Percentiles rank a stretch among this genome's conserved stretches.
phyloP scores from a whole-genome alignment of 2,329 filamentous ascomycete species.

The Colletotrichum ledebouriae region DNA sequence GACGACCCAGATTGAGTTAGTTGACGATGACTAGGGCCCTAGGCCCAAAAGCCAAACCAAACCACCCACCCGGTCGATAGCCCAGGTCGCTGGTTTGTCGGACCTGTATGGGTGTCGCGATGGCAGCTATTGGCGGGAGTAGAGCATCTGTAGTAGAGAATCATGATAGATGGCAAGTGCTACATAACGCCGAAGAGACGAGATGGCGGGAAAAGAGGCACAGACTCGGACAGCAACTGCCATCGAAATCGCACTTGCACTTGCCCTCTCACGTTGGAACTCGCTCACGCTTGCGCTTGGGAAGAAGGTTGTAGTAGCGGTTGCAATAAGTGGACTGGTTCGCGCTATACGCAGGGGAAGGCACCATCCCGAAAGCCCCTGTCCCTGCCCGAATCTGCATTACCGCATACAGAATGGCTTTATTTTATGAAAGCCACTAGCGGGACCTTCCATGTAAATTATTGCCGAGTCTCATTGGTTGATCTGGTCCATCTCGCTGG shows the following conservation, averaged over 20 bases:
- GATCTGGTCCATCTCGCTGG: conserved; percentile 12
- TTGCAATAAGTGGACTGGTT: conserved; percentile 31
- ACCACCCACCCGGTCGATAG: conserved; percentile 8
- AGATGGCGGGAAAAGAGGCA: too few relatives aligned
- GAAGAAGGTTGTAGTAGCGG: conserved; percentile 43
- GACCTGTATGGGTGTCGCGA: background rate
- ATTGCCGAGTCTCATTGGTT: conserved; percentile 19
- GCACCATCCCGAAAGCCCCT: background rate
- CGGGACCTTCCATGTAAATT: conserved; percentile 22
- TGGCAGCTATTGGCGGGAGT: conserved; percentile 15
- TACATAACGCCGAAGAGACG: too few relatives aligned
- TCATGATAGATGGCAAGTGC: background rate
- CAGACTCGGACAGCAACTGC: too few relatives aligned
- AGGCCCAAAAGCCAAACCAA: conserved; percentile 6
- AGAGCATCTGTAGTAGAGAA: background rate
- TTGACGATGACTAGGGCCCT: background rate
- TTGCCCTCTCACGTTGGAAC: background rate
- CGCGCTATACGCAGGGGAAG: conserved; percentile 13
- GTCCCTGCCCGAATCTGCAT: conserved; percentile 16
- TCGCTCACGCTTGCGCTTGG: conserved; percentile 5
- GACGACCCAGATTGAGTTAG: conserved; percentile 2
- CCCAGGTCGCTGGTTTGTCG: too few relatives aligned
- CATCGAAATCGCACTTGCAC: background rate
- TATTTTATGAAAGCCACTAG: conserved; percentile 26
- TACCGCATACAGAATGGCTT: conserved; percentile 15